Evolutionary conservation across 164 flowering plant genomes (phyloP), one percentile per base, ranked within the genome.

Genomic region (Saururus chinensis): DNA sequence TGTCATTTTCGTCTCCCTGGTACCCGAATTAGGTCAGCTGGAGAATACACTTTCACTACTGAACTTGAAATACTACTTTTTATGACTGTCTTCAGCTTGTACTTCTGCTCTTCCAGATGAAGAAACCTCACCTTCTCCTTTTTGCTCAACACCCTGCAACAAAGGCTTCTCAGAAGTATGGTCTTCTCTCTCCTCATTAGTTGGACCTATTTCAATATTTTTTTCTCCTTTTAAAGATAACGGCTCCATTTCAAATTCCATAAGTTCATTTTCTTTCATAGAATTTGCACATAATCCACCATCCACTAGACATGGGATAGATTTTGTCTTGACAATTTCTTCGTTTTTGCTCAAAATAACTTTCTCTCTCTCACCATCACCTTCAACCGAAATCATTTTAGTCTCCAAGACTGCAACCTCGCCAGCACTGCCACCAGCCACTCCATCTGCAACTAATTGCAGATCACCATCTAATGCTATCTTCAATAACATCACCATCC

Each of bases 1-100:
- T 1, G 26, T 23, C 64, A 60, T 68, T 62, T 45, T 70, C 60
- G 53, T 51, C 21, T 35, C 66, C 26, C 66, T 42, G 61, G 40
- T 63, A 59, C 77, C 25, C 59, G 60, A 64, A 10, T 20, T 40
- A 57, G 8, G 67, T 73, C 66, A 68, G 73, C 62, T 60, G 78
- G 66, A 53, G 70, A 65, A 30, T 25, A 52, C 13, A 60, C 63
- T 7, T 66, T 64, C 52, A 42, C 70, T 49, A 52, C 23, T 24
- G 61, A 60, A 56, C 52, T 58, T 45, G 73, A 66, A 56, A 51
- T 40, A 10, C 52, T 66, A 65, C 53, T 68, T 19, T 20, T 60
- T 51, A 55, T 40, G 61, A 23, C 40, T 62, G 61, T 26, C 68
- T 51, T 40, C 67, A 53, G 24, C 19, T 55, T 64, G 57, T 51